Conservation (phyloP, 257 asterid species). For the Nicotiana obtusifolia region DNA sequence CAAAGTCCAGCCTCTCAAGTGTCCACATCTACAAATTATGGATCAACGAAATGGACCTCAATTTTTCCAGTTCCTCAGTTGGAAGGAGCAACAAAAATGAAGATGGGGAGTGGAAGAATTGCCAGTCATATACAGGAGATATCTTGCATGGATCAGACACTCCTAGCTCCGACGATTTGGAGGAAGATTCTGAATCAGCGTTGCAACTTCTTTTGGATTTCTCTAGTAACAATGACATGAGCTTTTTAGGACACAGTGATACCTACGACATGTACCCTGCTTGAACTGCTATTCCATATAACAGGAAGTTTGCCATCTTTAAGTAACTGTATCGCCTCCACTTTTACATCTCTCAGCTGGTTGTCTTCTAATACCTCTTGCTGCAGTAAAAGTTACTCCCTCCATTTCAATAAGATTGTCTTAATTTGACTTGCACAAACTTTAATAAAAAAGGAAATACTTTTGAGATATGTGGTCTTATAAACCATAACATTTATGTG, state of each 20-base stretch:
- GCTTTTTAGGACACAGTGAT: slow-evolving; percentile 53
- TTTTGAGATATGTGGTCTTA: too few relatives aligned
- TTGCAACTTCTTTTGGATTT: slow-evolving; percentile 69
- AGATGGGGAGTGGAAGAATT: slow-evolving; percentile 29
- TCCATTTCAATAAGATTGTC: too few relatives aligned
- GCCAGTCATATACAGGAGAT: slow-evolving; percentile 18
- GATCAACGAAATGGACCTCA: slow-evolving; percentile 28
- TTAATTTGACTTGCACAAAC: too few relatives aligned
- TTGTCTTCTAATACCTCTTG: slow-evolving; percentile 20
- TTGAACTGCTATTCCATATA: slow-evolving; percentile 13
- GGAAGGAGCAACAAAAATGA: slow-evolving; percentile 17
- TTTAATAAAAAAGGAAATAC: too few relatives aligned
- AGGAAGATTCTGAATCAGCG: slow-evolving; percentile 72
- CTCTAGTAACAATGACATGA: slow-evolving; percentile 67
- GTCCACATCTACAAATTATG: slow-evolving; percentile 35
- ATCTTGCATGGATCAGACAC: slow-evolving; percentile 25
- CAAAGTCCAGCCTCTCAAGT: background rate
- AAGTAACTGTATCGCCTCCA: background rate
- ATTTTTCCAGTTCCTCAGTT: slow-evolving; percentile 9
- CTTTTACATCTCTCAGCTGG: slow-evolving; percentile 19
- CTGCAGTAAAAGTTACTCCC: background rate
- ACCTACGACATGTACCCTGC: slow-evolving; percentile 26
- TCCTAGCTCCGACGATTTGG: slow-evolving; percentile 43
- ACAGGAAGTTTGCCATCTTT: slow-evolving; percentile 8
- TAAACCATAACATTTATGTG: too few relatives aligned